Conservation (phyloP, 306 rosid genomes). For the Begonia peltatifolia region DNA sequence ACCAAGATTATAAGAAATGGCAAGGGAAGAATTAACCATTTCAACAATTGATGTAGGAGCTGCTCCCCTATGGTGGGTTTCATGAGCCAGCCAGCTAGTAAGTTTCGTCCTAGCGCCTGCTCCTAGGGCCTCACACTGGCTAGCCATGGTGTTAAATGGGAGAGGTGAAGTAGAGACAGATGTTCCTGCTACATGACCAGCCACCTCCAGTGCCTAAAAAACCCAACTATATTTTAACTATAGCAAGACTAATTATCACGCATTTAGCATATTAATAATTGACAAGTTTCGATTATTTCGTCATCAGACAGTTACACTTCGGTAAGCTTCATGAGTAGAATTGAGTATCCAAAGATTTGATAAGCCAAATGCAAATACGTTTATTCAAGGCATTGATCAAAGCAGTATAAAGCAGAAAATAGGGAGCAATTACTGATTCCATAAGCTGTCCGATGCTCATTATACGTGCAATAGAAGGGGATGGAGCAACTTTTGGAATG, state of each 20-base stretch:
- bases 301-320: background rate
- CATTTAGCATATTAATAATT: background rate
- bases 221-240: background rate
- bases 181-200: slow-evolving; percentile 89
- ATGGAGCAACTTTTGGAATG: slow-evolving; percentile 46
- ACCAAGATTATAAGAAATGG: no score
- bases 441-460: slow-evolving; percentile 89
- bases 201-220: slow-evolving; percentile 85
- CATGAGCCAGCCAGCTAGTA: slow-evolving; percentile 78
- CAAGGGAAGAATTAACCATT: slow-evolving; percentile 25
- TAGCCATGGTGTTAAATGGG: slow-evolving; percentile 86
- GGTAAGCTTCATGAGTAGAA: no score
- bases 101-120: slow-evolving; percentile 79
- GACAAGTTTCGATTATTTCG: background rate
- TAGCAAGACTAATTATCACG: background rate
- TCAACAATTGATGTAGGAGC: slow-evolving; percentile 29
- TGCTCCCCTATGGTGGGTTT: slow-evolving; percentile 32
- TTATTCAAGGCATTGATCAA: background rate
- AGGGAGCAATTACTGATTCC: slow-evolving; percentile 51
- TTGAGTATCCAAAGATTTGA: no score
- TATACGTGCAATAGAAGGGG: slow-evolving; percentile 47
- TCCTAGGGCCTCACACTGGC: slow-evolving; percentile 91
- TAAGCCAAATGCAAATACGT: background rate
- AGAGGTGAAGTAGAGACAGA: slow-evolving; percentile 68
- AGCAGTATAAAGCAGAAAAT: background rate